Evolutionary conservation across 2,329 filamentous ascomycete genomes (phyloP).

Genomic region (Neoarthrinium moseri): DNA sequence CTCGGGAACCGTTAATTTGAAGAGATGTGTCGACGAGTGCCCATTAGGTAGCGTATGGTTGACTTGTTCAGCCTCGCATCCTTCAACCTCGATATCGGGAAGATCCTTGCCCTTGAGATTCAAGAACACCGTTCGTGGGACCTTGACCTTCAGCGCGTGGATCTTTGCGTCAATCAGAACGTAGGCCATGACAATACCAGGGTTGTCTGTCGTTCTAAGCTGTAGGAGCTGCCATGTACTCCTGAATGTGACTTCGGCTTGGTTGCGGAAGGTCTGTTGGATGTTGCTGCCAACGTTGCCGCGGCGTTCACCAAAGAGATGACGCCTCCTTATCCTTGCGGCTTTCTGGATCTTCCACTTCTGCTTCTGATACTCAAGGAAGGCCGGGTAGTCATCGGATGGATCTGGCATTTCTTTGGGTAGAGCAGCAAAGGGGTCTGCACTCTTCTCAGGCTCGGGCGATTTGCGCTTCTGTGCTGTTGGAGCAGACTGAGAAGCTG

Average conservation of each 20-base stretch:
- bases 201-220: constrained; percentile 75
- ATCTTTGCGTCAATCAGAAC: constrained; percentile 93
- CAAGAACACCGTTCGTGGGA: constrained; percentile 85
- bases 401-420: constrained; percentile 83
- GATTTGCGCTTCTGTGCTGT: constrained; percentile 69
- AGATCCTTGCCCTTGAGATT: constrained; percentile 87
- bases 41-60: constrained; percentile 93
- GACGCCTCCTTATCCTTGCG: constrained; percentile 78
- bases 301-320: constrained; percentile 87
- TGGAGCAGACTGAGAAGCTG: constrained; percentile 53
- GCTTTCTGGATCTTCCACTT: constrained; percentile 99
- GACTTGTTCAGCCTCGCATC: constrained; percentile 88
- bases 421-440: constrained; percentile 78
- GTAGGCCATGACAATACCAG: constrained; percentile 83
- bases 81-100: constrained; percentile 82
- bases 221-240: constrained; percentile 96
- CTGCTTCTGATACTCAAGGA: constrained; percentile 92
- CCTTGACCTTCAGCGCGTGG: constrained; percentile 82
- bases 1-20: constrained; percentile 89
- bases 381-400: constrained; percentile 81
- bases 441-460: constrained; percentile 59
- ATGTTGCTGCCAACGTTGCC: constrained; percentile 64
- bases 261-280: constrained; percentile 78
- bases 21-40: constrained; percentile 88
- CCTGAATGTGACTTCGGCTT: constrained; percentile 85